A percentile compares a stretch with the other conserved stretches of the same genome.
Evolutionary conservation across 2,329 filamentous ascomycete species (phyloP).

Genomic region (Pseudogymnoascus pannorum): DNA sequence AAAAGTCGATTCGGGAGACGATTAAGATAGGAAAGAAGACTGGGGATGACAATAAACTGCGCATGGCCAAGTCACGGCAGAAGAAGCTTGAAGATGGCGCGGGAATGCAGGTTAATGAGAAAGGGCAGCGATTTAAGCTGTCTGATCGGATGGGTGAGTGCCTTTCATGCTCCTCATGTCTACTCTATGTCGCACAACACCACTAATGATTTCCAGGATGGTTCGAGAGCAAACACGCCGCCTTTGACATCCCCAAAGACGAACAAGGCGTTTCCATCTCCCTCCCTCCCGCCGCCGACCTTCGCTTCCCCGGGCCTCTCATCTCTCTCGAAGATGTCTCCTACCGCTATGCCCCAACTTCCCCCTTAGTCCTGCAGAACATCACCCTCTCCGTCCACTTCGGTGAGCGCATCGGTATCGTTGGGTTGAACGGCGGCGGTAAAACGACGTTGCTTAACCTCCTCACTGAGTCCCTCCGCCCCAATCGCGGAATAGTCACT

Average conservation of each 20-base stretch:
- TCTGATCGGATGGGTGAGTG: constrained; percentile 30
- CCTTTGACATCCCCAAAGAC: constrained; percentile 61
- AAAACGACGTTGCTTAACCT: constrained; percentile 73
- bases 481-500: constrained; percentile 54
- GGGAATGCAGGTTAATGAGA: constrained; percentile 66
- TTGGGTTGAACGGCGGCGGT: constrained; percentile 73
- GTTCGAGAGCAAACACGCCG: constrained; percentile 44
- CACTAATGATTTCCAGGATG: not conserved
- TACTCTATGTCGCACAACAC: too few relatives aligned
- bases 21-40: constrained; percentile 67
- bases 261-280: constrained; percentile 49
- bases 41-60: constrained; percentile 76
- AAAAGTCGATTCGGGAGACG: constrained; percentile 68
- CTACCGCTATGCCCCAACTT: constrained; percentile 51
- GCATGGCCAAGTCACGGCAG: constrained; percentile 76
- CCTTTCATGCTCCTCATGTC: too few relatives aligned
- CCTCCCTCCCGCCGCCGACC: constrained; percentile 57
- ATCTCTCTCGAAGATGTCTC: constrained; percentile 63
- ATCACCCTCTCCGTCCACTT: constrained; percentile 62
- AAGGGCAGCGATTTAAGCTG: constrained; percentile 71
- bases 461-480: constrained; percentile 52
- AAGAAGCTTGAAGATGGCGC: constrained; percentile 78
- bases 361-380: constrained; percentile 48
- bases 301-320: constrained; percentile 68
- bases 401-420: constrained; percentile 66